Evolutionary conservation across 208 protist species (phyloP).

Genomic region (Trypanosoma rangeli): DNA sequence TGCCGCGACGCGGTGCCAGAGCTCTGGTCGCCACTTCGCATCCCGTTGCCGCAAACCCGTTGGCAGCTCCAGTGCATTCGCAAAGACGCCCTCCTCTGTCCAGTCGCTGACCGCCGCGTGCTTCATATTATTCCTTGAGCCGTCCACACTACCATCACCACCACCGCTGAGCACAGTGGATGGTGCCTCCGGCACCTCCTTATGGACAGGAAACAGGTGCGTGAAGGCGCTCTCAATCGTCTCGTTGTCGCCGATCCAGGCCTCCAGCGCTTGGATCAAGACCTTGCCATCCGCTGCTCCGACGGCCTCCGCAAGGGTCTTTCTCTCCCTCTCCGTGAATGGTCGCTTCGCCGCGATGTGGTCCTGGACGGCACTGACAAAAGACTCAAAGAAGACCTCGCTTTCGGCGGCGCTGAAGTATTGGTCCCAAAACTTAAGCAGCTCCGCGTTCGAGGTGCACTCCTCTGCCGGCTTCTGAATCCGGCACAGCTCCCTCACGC

Average conservation of each 20-base stretch:
- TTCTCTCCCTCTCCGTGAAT: slow-evolving; percentile 12
- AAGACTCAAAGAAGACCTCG: slow-evolving; percentile 54
- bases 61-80: background rate
- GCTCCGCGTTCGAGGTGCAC: slow-evolving; percentile 69
- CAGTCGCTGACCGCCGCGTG: background rate
- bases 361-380: slow-evolving; percentile 42
- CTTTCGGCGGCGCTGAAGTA: slow-evolving; percentile 67
- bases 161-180: background rate
- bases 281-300: slow-evolving; percentile 37
- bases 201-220: slow-evolving; percentile 22
- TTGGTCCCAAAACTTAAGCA: slow-evolving; percentile 70
- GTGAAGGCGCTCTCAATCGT: slow-evolving; percentile 23
- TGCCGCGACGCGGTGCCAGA: slow-evolving; percentile 10
- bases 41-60: background rate
- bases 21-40: background rate
- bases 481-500: slow-evolving; percentile 74
- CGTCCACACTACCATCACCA: background rate
- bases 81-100: background rate
- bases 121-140: background rate
- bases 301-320: slow-evolving; percentile 33
- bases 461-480: slow-evolving; percentile 70
- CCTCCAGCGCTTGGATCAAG: slow-evolving; percentile 48
- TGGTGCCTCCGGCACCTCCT: background rate
- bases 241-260: slow-evolving; percentile 57
- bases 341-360: slow-evolving; percentile 1